Base-by-base conservation (phyloP, 2,329 filamentous ascomycete genomes). In the Ophiognomonia clavigignenti-juglandacearum region DNA sequence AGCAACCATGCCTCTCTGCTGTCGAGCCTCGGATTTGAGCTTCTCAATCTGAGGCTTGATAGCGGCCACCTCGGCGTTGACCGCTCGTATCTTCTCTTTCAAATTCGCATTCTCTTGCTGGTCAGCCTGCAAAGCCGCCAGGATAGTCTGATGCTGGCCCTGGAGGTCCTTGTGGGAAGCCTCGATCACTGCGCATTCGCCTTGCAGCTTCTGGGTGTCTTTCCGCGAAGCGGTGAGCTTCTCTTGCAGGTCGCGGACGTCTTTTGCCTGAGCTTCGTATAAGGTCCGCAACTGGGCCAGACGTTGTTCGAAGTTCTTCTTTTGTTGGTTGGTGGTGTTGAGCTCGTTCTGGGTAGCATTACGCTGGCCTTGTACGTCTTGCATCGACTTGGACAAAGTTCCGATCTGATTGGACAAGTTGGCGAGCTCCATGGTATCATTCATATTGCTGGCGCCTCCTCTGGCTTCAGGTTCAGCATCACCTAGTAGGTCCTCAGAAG, bases 391-490 rank as follows among this genome's bases (percentile, higher is more conserved):
- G 0, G 91, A 86, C 46, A 98, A 70, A 3, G 87, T 92, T 26
- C 89, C 85, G 54, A 98, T 89, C 65, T 97, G 93, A 64, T 95
- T 97, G 1, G 92, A 96, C 57, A 98, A 75, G 62, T 98, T 97
- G 43, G 91, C 93, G 48, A 98, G 76, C 64, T 98, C 93, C 0
- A 87, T 85, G 3, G 91, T 93, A 61, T 98, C 93, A 54, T 83
- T 85, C 1, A 86, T 93, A 63, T 87, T 95, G 65, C 86, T 93
- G 67, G 85, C 92, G 46, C 91, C 82, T 27, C 42, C 82, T 27
- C 42, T 45, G 10, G 43, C 34, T 59, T 95, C 90, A 1, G 86
- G 86, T 55, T 97, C 92, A 54, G 84, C 85, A 57, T 96, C 91
- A 14, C 88, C 88, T n/a, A 98, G 75, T 7, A 97, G 75, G 64